Conservation (phyloP, 768 basidiomycete genomes). For the Albatrellus ellisii region DNA sequence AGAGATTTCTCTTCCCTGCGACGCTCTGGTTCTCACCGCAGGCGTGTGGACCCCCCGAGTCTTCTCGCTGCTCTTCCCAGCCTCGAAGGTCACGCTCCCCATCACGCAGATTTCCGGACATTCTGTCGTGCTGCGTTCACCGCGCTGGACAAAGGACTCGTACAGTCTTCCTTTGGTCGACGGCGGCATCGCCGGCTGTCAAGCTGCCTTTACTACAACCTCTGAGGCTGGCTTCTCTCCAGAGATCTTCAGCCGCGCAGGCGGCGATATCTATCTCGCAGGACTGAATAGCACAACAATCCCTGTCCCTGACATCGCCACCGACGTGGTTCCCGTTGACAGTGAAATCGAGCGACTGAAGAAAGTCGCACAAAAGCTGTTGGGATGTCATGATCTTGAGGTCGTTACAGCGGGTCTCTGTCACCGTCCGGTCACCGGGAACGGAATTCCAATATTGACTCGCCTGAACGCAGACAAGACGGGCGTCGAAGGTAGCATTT, state of each 20-base stretch:
- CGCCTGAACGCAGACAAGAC: conserved; percentile 17
- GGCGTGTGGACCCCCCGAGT: conserved; percentile 25
- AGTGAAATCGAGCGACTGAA: conserved; percentile 8
- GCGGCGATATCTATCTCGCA: conserved; percentile 21
- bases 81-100: conserved; percentile 17
- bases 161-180: background rate
- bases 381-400: conserved; percentile 15
- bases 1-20: conserved; percentile 16
- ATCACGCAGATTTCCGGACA: conserved; percentile 20
- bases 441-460: conserved; percentile 21
- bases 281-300: conserved; percentile 18
- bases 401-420: conserved; percentile 19
- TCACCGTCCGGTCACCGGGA: conserved; percentile 23
- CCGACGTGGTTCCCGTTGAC: conserved; percentile 7
- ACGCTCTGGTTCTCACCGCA: conserved; percentile 22
- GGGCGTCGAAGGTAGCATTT: conserved; percentile 18
- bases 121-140: conserved; percentile 17
- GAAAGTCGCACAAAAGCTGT: conserved; percentile 8
- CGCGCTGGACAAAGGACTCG: conserved; percentile 13
- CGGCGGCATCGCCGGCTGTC: conserved; percentile 16
- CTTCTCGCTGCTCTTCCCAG: conserved; percentile 20
- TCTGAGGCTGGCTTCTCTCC: conserved; percentile 18
- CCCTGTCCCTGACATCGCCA: conserved; percentile 17
- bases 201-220: conserved; percentile 21
- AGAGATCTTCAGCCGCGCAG: conserved; percentile 20